phyloP scores from a whole-genome alignment of 208 protist species.

The Trypanosoma vivax region DNA sequence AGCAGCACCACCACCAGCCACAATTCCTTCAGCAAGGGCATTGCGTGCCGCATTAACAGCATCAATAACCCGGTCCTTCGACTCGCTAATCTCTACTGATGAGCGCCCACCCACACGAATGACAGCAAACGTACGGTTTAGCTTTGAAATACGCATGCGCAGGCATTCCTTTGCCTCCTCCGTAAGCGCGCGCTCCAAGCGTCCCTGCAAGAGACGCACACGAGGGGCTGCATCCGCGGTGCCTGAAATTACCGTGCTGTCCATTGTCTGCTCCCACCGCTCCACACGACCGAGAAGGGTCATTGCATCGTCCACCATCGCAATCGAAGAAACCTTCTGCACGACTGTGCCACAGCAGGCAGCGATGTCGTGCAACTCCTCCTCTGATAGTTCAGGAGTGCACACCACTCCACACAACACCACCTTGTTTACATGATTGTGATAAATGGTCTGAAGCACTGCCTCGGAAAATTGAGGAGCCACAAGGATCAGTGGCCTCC shows the following conservation, averaged over 20 bases:
- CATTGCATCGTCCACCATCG: constrained; percentile 46
- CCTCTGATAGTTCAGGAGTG: constrained; percentile 95
- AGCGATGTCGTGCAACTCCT: constrained; percentile 99
- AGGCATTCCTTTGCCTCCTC: constrained; percentile 96
- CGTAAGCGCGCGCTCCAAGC: constrained; percentile 81
- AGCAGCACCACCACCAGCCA: constrained; percentile 96
- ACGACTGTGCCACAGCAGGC: constrained; percentile 94
- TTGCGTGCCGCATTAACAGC: constrained; percentile 98
- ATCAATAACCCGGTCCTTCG: constrained; percentile 98
- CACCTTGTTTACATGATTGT: constrained; percentile 97
- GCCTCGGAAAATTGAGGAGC: constrained; percentile 59
- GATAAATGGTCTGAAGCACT: constrained; percentile 72
- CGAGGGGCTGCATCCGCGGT: constrained; percentile 74
- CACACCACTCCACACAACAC: constrained; percentile 86
- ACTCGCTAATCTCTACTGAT: constrained; percentile 98
- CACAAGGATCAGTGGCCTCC: constrained; percentile 65
- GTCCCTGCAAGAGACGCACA: constrained; percentile 90
- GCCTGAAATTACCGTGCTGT: constrained; percentile 95
- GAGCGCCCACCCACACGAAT: constrained; percentile 97
- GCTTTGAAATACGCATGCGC: constrained; percentile 90
- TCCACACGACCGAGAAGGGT: constrained; percentile 58
- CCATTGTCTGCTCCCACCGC: constrained; percentile 90
- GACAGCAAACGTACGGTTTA: constrained; percentile 87
- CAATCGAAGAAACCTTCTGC: constrained; percentile 79
- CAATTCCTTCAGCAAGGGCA: constrained; percentile 98